Base-by-base conservation (phyloP, 2,329 filamentous ascomycete genomes). In the Alternaria rosae region DNA sequence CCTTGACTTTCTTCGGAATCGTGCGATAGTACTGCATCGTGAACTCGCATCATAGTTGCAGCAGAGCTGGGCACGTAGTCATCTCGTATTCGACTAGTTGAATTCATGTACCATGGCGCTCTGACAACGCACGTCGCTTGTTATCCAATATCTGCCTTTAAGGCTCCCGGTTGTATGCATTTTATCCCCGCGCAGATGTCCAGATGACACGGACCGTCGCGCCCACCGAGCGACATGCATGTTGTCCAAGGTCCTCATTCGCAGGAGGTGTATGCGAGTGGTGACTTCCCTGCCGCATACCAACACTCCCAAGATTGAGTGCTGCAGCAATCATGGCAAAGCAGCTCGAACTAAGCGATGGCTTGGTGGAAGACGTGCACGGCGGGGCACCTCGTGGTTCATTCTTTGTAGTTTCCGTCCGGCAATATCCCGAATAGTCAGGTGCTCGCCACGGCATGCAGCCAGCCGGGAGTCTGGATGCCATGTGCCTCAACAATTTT, bases 361-460 rank as follows among this genome's bases (percentile, higher is more conserved):
- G 55, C 45, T 62, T 51, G 44, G 58, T 32, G 15, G 41, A 59
- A 54, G 53, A 54, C 45, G 57, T 54, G 42, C 45, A 58, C 38
- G 60, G 63, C 58, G 61, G 65, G 60, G 61, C 62, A 61, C 57
- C 47, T 62, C 53, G 53, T 55, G 48, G 63, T 66, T 59, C 65
- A 63, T 68, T 54, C 32, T 65, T 66, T 62, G 56, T 65, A 61
- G 54, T 60, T 57, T 64, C n/a, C 45, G 54, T 59, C 45, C 59
- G 60, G 62, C 55, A 61, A 56, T 69, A 57, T 58, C 61, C 64
- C 61, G 53, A 68, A 60, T 60, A 64, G 70, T 77, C 75, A 77
- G 74, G 71, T 77, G 74, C 67, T 73, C 68, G 58, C 64, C 63
- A 66, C 64, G 47, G 64, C 60, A 74, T 77, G 75, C 73, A 68